phyloP scores from a whole-genome alignment of 495 filamentous ascomycete genomes.

The Aspergillus nidulans region DNA sequence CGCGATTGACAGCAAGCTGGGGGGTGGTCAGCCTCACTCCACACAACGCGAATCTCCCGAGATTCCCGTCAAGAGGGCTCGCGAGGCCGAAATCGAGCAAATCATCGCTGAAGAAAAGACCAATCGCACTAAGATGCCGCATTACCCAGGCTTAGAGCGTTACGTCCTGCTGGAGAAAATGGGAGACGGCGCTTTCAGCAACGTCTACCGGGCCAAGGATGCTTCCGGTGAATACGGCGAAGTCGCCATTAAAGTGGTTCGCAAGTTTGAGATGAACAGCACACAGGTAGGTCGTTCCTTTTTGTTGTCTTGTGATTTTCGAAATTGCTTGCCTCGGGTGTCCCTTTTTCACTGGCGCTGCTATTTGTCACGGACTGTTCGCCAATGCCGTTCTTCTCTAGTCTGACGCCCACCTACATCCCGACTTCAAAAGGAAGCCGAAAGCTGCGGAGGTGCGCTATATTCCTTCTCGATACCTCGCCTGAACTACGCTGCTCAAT shows the following conservation, averaged over 20 bases:
- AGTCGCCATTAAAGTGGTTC: constrained; percentile 96
- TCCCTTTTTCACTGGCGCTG: not conserved
- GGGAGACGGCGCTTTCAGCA: constrained; percentile 98
- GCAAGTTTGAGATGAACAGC: constrained; percentile 98
- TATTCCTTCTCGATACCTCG: constrained; percentile 26
- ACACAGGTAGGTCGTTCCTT: constrained; percentile 68
- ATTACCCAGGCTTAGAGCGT: constrained; percentile 86
- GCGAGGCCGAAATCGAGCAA: constrained; percentile 62
- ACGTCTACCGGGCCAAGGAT: constrained; percentile 89
- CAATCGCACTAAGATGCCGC: constrained; percentile 77
- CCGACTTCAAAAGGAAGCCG: constrained; percentile 88
- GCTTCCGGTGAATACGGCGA: constrained; percentile 62
- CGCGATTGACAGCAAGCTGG: constrained; percentile 48
- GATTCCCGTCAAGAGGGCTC: constrained; percentile 34
- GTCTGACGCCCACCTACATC: constrained; percentile 84
- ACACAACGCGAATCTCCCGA: constrained; percentile 47
- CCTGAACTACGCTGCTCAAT: constrained; percentile 1
- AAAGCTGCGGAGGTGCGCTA: constrained; percentile 96
- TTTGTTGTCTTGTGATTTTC: constrained; percentile 19
- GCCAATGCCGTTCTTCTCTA: constrained; percentile 45
- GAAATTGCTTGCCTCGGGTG: not conserved
- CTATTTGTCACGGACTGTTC: constrained; percentile 12
- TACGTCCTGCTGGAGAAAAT: constrained; percentile 94
- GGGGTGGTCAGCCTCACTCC: constrained; percentile 54
- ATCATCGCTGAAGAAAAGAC: constrained; percentile 89